These are phyloP conservation scores for Erodium moschatum DNA, from an alignment of 441 rosid genomes.

Conservation along the genomic window DNA sequence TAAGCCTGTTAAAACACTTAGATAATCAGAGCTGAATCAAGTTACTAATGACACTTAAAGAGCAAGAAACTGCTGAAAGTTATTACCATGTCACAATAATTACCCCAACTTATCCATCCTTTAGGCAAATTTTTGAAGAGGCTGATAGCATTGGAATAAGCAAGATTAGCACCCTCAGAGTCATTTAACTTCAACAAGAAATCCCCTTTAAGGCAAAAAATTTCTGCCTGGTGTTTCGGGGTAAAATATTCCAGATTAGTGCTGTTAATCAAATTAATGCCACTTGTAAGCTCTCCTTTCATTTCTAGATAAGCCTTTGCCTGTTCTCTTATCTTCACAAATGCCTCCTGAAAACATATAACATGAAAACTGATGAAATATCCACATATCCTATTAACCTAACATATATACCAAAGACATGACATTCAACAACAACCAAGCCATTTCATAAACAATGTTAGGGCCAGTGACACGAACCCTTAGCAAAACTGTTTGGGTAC, in stretches of 20 bases:
- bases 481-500: background rate
- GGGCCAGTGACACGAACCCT: background rate
- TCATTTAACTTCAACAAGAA: slow-evolving; percentile 66
- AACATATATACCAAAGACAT: background rate
- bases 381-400: background rate
- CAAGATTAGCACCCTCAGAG: slow-evolving; percentile 69
- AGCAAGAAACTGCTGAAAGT: slow-evolving; percentile 20
- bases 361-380: slow-evolving; percentile 22
- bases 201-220: slow-evolving; percentile 78
- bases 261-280: slow-evolving; percentile 74
- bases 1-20: slow-evolving; percentile 53
- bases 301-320: slow-evolving; percentile 82
- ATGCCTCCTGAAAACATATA: slow-evolving; percentile 68
- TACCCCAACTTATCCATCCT: slow-evolving; percentile 99
- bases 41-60: slow-evolving; percentile 12
- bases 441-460: background rate
- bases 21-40: slow-evolving; percentile 20
- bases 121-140: slow-evolving; percentile 84
- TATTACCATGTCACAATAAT: slow-evolving; percentile 85
- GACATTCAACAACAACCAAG: background rate
- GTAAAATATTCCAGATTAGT: slow-evolving; percentile 89
- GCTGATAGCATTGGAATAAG: slow-evolving; percentile 79
- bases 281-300: slow-evolving; percentile 78
- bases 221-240: slow-evolving; percentile 77
- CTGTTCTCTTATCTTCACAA: slow-evolving; percentile 94